Percentiles rank a stretch among this genome's conserved stretches.
Conservation (phyloP, 2,329 filamentous ascomycete genomes). For the Cordyceps cateniannulata region DNA sequence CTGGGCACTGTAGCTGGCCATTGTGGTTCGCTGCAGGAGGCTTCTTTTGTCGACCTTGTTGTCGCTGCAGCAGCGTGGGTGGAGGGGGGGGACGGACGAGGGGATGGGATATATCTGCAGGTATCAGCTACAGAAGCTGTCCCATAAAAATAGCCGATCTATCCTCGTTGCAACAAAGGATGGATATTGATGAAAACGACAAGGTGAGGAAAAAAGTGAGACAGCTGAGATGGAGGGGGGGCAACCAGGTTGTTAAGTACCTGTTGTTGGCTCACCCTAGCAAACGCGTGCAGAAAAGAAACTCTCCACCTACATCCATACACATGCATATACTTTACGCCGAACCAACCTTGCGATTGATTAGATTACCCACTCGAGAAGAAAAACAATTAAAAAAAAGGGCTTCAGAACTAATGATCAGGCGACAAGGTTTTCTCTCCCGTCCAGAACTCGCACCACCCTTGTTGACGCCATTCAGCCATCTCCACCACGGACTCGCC, state of each 20-base stretch:
- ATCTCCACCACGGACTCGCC: not conserved
- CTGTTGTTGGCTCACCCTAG: too few species aligned
- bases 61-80: not conserved
- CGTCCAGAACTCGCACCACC: not conserved
- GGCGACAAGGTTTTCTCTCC: not conserved
- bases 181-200: not conserved
- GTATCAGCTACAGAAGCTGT: not conserved
- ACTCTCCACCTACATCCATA: not conserved
- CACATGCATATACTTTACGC: not conserved
- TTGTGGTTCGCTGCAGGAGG: not conserved
- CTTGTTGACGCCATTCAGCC: not conserved
- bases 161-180: not conserved
- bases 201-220: not conserved
- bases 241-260: not conserved
- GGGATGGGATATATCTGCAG: not conserved
- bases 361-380: slow-evolving; percentile 8
- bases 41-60: not conserved
- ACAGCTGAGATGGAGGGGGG: not conserved
- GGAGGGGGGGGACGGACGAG: not conserved
- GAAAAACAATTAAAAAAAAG: not conserved
- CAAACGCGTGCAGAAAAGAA: not conserved
- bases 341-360: slow-evolving; percentile 2
- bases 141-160: not conserved
- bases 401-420: not conserved
- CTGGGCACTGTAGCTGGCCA: slow-evolving; percentile 7